These are phyloP conservation scores for Piper longum DNA, from an alignment of 164 flowering plant species.

Conservation along the genomic window DNA sequence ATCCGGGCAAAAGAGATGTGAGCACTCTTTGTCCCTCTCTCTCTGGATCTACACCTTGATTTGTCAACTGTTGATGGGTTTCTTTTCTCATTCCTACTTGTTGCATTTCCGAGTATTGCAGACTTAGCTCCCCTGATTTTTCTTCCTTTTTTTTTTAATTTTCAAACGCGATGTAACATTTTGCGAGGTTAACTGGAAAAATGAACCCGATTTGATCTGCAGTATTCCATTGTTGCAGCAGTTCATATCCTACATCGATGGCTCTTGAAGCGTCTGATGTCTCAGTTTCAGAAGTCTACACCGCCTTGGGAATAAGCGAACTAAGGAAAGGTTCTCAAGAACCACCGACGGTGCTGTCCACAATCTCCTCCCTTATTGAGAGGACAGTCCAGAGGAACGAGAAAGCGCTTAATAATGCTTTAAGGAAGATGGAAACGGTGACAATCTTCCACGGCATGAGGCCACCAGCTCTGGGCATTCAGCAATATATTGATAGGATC, in stretches of 20 bases:
- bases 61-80: no score
- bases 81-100: no score
- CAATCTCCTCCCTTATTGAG: slow-evolving; percentile 49
- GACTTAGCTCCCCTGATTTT: no score
- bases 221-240: neutral
- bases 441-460: slow-evolving; percentile 67
- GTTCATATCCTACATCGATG: slow-evolving; percentile 28
- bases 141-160: neutral
- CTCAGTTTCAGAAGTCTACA: slow-evolving; percentile 24
- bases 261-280: slow-evolving; percentile 20
- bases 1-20: neutral
- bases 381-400: slow-evolving; percentile 49
- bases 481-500: slow-evolving; percentile 63
- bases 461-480: slow-evolving; percentile 51
- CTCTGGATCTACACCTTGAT: neutral
- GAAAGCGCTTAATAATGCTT: slow-evolving; percentile 28
- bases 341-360: slow-evolving; percentile 39
- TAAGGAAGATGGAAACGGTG: slow-evolving; percentile 29
- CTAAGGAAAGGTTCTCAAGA: slow-evolving; percentile 22
- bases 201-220: neutral
- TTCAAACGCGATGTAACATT: neutral
- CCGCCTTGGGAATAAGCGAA: slow-evolving; percentile 38
- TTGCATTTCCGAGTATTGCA: no score
- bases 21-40: neutral
- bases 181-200: neutral